Base-by-base conservation (phyloP, 73 alveolate genomes). In the Uronychia setigera region DNA sequence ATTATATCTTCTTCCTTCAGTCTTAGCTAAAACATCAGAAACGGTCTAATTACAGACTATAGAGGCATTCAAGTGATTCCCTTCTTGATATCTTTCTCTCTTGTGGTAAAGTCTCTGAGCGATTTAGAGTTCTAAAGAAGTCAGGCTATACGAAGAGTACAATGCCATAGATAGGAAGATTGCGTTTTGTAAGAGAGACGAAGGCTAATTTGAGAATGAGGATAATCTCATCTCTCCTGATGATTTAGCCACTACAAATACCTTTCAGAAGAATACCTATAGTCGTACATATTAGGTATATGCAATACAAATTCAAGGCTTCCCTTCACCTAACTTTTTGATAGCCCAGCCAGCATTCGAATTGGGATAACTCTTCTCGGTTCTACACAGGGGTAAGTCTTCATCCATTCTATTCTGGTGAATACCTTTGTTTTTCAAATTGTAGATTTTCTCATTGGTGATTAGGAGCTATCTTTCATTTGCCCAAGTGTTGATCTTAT, bases 251-350 rank as follows among this genome's bases (percentile, higher is more conserved):
- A 5, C 67, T n/a, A n/a, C n/a, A n/a, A n/a, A n/a, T 19, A 46
- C 67, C 67, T 82, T 58, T 91, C 94, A 0, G 96, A 82, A 31
- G 74, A 80, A 80, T 77, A 80, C 60, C 95, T 88, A 76, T 94
- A 94, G 82, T 94, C 98, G 81, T 94, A 88, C 60, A 88, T 93
- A 27, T 74, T 80, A 28, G 78, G 87, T 27, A 88, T 95, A 79
- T 94, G 98, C 57, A 94, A 58, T 13, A 94, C 95, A 78, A 94
- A 94, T 78, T 94, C 98, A 35, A 81, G 79, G 0, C 94, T 82
- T 26, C 58, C 76, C 58, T 76, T 75, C 29, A 29, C 32, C 25
- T 78, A 59, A 34, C 93, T 80, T 79, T 85, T 88, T 26, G 96
- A 80, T 35, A 94, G 82, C 0, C 98, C 98, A 58, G 86, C 89